Evolutionary conservation across 2,329 filamentous ascomycete genomes (phyloP).

Genomic region (Chalara sp.): DNA sequence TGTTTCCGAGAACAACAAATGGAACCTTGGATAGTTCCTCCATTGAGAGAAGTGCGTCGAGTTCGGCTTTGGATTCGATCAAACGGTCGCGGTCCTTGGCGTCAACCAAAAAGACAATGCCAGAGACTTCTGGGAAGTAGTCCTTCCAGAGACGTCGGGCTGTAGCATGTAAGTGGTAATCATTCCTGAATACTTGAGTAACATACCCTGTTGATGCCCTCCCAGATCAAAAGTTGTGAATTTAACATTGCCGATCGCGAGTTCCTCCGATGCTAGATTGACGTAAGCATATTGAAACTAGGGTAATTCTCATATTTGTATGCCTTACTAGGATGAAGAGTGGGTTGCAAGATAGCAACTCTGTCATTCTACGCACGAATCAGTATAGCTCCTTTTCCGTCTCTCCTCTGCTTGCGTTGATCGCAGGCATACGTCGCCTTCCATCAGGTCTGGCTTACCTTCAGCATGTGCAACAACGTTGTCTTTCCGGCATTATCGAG

Average conservation of each 20-base stretch:
- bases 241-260: conserved; percentile 86
- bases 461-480: conserved; percentile 89
- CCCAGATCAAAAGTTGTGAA: conserved; percentile 94
- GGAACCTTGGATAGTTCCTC: conserved; percentile 94
- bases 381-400: neutral
- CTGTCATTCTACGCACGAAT: conserved; percentile 65
- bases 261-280: conserved; percentile 71
- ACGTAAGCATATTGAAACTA: conserved; percentile 14
- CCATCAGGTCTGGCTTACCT: conserved; percentile 48
- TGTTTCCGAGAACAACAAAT: conserved; percentile 95
- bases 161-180: conserved; percentile 28
- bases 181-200: neutral
- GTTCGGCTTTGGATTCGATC: conserved; percentile 89
- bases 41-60: conserved; percentile 92
- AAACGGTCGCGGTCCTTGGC: conserved; percentile 96
- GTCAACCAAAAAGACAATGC: conserved; percentile 96
- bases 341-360: conserved; percentile 84
- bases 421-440: conserved; percentile 9
- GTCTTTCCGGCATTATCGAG: conserved; percentile 95
- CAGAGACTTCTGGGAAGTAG: conserved; percentile 93
- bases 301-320: neutral
- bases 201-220: conserved; percentile 81
- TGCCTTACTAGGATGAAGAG: conserved; percentile 74
- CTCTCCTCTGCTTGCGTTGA: conserved; percentile 1
- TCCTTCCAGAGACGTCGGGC: conserved; percentile 93